Base-by-base conservation (phyloP, 805 yeast genomes). In the Yarrowia keelungensis region DNA sequence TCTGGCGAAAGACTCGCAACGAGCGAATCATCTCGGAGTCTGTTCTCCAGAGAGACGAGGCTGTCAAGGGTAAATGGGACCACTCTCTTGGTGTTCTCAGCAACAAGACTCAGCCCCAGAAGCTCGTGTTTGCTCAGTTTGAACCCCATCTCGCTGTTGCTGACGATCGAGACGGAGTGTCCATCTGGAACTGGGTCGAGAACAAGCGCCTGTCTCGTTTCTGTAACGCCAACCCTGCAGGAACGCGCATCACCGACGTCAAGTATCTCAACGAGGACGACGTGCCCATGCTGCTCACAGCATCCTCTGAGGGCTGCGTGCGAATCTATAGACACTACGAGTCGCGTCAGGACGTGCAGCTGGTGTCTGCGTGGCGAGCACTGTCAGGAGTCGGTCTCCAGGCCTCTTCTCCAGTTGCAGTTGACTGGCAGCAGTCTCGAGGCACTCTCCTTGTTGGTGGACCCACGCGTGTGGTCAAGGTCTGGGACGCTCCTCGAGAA, bases 401-500 rank as follows among this genome's bases (percentile, higher is more conserved):
- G 45, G 38, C 59, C 15, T 39, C 68, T 32, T 32, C 50, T 42
- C 70, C 71, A 2, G 80, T 94, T 66, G 84, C 92, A 19, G 87
- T 93, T 11, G 98, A 95, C 73, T 95, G 99, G 99, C 98, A 94
- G 77, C 99, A 95, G 75, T 89, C 95, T 54, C 82, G 97, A 70
- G 99, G 99, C 0, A 86, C 97, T 0, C 80, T 95, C 46, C 80
- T 94, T 67, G 97, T 91, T 0, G 92, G 97, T 49, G 99, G 99
- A 56, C 98, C 95, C 80, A 97, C 91, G 9, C 91, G 93, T 74
- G 88, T 92, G 32, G 91, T 95, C 68, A 82, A 97, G 69, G 82
- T 93, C 1, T 95, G 99, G 99, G 98, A 95, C 79, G 98, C 98
- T 0, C 95, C 97, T 12, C 82, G 97, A 43, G 99, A 95, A 75